Evolutionary conservation across 805 yeast genomes (phyloP), one percentile per base, ranked within the genome.

Genomic region (Lachancea nothofagi): DNA sequence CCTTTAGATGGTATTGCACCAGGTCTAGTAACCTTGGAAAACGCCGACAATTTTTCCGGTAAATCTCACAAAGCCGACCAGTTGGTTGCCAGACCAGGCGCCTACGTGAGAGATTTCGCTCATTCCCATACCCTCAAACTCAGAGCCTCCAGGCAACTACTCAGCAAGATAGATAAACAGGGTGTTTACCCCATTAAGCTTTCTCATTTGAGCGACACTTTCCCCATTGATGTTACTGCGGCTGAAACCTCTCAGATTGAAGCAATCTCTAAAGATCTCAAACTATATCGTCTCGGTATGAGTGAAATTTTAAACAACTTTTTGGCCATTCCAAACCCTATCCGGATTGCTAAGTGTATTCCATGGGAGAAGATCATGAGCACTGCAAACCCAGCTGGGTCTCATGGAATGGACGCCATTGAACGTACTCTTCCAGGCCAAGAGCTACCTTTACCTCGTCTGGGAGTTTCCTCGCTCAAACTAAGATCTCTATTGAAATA

Each of bases 181-280:
- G 84, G 96, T 20, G 97, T 93, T 24, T 90, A 77, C 63, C 97
- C 98, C 42, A 86, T 90, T 71, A 90, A 87, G 64, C 71, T 89
- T 50, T 71, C 87, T 27, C 82, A 85, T 64, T 66, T 85, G 33
- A 73, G 86, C 12, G 68, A 70, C 18, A 53, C 62, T 29, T 81
- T 80, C 72, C 89, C 89, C 40, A 61, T 80, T 18, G 64, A 73
- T 33, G 55, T 66, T 29, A 53, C 62, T 26, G 59, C 59, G 2
- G 55, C 61, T 13, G 50, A 48, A 13, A 27, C 42, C 18, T 38
- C 41, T 15, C 39, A 41, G 25, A 36, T 42, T 17, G 50, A 55
- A 65, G 65, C 56, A 59, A 77, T 47, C 64, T 59, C 29, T 40
- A 63, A 71, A 40, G 87, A 82, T 48, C 63, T 83, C 50, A 75